These are phyloP conservation scores for Eucalyptus microcorys DNA, from an alignment of 345 rosid species.

Conservation along the genomic window DNA sequence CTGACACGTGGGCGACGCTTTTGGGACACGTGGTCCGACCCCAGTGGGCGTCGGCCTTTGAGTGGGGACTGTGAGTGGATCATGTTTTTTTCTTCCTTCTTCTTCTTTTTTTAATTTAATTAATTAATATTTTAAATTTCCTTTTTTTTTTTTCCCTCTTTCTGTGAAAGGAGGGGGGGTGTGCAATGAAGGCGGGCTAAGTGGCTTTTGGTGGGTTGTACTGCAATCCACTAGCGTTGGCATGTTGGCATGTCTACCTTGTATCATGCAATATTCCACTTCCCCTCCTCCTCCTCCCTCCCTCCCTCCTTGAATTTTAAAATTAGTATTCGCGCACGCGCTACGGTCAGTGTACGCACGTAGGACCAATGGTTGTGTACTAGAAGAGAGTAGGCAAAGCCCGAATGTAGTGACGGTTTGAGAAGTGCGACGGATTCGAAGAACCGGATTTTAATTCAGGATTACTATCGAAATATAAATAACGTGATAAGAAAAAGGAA, in stretches of 20 bases:
- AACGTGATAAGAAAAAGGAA: fast-evolving
- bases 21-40: neutral
- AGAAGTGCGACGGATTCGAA: neutral
- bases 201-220: neutral
- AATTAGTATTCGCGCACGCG: neutral
- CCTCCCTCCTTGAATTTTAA: neutral
- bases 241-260: neutral
- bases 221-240: neutral
- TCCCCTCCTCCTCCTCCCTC: neutral
- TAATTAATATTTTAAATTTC: no score
- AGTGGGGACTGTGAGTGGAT: neutral
- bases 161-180: neutral
- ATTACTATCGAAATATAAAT: neutral
- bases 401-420: fast-evolving
- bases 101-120: fast-evolving
- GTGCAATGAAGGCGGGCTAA: neutral
- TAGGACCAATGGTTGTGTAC: neutral
- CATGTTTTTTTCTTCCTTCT: neutral
- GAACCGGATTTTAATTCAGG: fast-evolving
- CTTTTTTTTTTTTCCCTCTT: neutral
- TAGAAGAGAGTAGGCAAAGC: neutral
- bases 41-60: neutral
- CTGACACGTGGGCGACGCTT: neutral
- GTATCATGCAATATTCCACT: neutral
- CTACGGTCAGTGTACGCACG: neutral